Percentiles rank a stretch among this genome's conserved stretches.
Conservation (phyloP, 2,329 filamentous ascomycete genomes). For the Penicillium thymicola region DNA sequence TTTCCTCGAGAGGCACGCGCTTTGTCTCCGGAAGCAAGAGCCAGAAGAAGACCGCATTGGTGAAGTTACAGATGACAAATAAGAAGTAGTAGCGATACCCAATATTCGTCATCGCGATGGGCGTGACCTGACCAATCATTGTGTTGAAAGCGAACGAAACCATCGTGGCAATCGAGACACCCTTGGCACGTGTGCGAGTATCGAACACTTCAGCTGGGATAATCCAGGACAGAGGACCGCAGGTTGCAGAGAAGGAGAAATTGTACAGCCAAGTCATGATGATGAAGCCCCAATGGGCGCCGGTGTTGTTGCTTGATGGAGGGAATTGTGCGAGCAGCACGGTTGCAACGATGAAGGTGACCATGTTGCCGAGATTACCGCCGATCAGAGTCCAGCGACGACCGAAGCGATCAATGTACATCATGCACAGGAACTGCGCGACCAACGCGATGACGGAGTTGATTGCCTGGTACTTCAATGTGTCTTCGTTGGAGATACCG, state of each 20-base stretch:
- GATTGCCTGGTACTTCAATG: slow-evolving; percentile 73
- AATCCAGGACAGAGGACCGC: slow-evolving; percentile 64
- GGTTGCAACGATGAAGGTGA: slow-evolving; percentile 69
- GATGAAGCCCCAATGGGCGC: slow-evolving; percentile 58
- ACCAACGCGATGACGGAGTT: slow-evolving; percentile 68
- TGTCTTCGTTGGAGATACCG: slow-evolving; percentile 62
- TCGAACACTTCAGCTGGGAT: slow-evolving; percentile 69
- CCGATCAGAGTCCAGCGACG: slow-evolving; percentile 69
- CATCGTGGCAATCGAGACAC: slow-evolving; percentile 73
- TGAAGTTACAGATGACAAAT: slow-evolving; percentile 66
- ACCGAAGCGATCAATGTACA: slow-evolving; percentile 64
- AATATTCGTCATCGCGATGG: slow-evolving; percentile 56
- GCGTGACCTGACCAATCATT: slow-evolving; percentile 68
- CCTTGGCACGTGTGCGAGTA: slow-evolving; percentile 70
- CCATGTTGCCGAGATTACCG: slow-evolving; percentile 68
- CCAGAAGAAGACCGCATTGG: slow-evolving; percentile 67
- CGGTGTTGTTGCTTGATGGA: slow-evolving; percentile 47
- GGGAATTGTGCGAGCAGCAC: slow-evolving; percentile 60
- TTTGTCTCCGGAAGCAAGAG: slow-evolving; percentile 64
- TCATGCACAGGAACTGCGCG: slow-evolving; percentile 65
- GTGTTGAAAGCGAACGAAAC: slow-evolving; percentile 71
- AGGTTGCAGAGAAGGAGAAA: slow-evolving; percentile 69
- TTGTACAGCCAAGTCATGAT: slow-evolving; percentile 76
- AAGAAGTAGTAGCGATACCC: slow-evolving; percentile 58
- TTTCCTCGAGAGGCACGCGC: slow-evolving; percentile 62